Base-by-base conservation (phyloP, 495 filamentous ascomycete genomes). In the Penicillium desertorum region DNA sequence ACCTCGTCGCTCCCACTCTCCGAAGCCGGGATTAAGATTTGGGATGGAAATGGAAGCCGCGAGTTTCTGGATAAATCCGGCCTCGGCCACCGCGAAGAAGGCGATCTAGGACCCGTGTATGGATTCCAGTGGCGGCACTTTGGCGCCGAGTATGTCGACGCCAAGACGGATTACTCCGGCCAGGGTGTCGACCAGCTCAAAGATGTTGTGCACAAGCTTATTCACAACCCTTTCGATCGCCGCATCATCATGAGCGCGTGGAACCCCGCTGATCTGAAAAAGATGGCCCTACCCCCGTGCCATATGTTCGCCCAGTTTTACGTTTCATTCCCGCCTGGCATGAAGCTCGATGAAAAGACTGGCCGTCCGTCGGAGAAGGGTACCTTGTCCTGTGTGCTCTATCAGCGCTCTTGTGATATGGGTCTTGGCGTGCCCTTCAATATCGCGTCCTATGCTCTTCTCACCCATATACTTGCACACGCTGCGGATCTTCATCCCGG, bases 301-400 rank as follows among this genome's bases (percentile, higher is more conserved):
- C 94, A 98, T 71, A 96, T 98, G 94, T 96, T 98, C 75, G 93
- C 93, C 14, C 95, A 98, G 74, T 98, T 98, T 66, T 97, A 97
- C 64, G 92, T 98, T 37, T 90, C 87, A 1, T 97, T 83, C 70
- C 88, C 89, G 8, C 76, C 67, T 34, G 64, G 62, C 6, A 68
- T 58, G 50, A 68, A 64, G 45, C 63, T 66, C n/a, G 67, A 66
- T 47, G 66, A 71, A 25, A 66, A 60, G 36, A 71, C 67, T 44
- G 65, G 67, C 8, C 81, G 79, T 48, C 65, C 70, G 12, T 47
- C 44, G 22, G 42, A 67, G 57, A 81, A 79, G 59, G 91, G 92
- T 3, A 79, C 86, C 25, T 76, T 97, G 20, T 86, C 89, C 64
- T 94, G 90, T 62, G 81, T 92, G 63, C 75, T 98, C 16, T 98